Evolutionary conservation across 2,329 filamentous ascomycete genomes (phyloP).

Genomic region (Penicillium sp.): DNA sequence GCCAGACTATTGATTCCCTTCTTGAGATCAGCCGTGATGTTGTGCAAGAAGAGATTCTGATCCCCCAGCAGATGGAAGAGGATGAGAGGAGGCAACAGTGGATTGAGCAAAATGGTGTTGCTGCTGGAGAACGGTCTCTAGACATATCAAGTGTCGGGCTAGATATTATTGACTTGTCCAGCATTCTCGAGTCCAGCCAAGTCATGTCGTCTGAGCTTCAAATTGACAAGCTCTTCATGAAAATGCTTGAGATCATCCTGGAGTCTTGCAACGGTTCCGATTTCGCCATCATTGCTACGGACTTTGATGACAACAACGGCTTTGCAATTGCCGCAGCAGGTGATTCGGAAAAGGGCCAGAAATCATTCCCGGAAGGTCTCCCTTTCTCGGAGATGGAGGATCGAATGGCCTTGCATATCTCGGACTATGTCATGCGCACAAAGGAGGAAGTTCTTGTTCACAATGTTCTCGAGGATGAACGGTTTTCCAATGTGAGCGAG

Average conservation of each 20-base stretch:
- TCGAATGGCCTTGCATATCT: conserved; percentile 60
- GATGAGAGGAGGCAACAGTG: conserved; percentile 43
- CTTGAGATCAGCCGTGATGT: conserved; percentile 38
- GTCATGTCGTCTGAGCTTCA: conserved; percentile 64
- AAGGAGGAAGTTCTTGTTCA: conserved; percentile 63
- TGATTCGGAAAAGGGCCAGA: conserved; percentile 54
- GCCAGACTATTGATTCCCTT: conserved; percentile 57
- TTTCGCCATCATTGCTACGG: conserved; percentile 59
- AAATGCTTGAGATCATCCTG: conserved; percentile 64
- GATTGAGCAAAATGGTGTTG: conserved; percentile 43
- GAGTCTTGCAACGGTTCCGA: conserved; percentile 62
- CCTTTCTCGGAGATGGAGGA: conserved; percentile 58
- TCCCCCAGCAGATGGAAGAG: conserved; percentile 37
- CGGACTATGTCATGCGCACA: conserved; percentile 61
- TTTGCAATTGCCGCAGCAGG: conserved; percentile 63
- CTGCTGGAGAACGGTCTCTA: conserved; percentile 38
- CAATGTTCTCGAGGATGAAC: conserved; percentile 63
- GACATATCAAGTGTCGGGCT: conserved; percentile 44
- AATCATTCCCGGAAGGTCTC: conserved; percentile 54
- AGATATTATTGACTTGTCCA: conserved; percentile 63
- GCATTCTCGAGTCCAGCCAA: conserved; percentile 64
- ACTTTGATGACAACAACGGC: conserved; percentile 56
- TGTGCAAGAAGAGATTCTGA: conserved; percentile 30
- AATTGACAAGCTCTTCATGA: conserved; percentile 60
- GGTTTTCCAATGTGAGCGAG: conserved; percentile 61